These are phyloP conservation scores for Phlegmacium glaucopus DNA, from an alignment of 768 basidiomycete species.

Conservation along the genomic window DNA sequence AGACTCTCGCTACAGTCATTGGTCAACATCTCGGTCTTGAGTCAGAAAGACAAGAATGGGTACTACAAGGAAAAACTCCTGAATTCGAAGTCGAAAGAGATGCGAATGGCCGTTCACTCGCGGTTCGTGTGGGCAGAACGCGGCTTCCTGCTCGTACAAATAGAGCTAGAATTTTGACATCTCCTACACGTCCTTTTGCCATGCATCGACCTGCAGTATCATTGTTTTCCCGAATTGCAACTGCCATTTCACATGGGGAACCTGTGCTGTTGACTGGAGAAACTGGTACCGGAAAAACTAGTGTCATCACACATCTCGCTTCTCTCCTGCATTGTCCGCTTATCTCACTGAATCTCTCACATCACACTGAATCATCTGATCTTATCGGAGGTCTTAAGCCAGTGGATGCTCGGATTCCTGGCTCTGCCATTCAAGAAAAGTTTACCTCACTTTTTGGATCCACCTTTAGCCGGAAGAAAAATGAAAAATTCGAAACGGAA, in stretches of 20 bases:
- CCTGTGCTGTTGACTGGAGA: conserved; percentile 93
- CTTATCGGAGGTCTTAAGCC: conserved; percentile 95
- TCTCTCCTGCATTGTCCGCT: conserved; percentile 71
- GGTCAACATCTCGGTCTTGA: conserved; percentile 66
- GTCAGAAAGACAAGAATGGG: conserved; percentile 66
- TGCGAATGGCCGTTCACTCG: conserved; percentile 53
- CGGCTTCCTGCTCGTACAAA: conserved; percentile 45
- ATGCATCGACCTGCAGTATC: conserved; percentile 82
- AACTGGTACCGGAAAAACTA: conserved; percentile 99
- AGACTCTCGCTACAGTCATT: conserved; percentile 49
- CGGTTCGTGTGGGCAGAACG: conserved; percentile 62
- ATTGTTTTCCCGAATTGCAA: conserved; percentile 78
- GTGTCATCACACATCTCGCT: conserved; percentile 84
- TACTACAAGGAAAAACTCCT: conserved; percentile 62
- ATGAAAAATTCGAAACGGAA: conserved; percentile 79
- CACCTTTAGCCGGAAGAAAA: conserved; percentile 89
- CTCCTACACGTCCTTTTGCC: conserved; percentile 66
- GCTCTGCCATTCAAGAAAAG: conserved; percentile 59
- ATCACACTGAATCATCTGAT: conserved; percentile 95
- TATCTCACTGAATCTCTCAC: conserved; percentile 89
- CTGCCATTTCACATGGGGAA: conserved; percentile 68
- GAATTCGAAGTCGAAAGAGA: conserved; percentile 67
- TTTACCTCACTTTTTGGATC: conserved; percentile 80
- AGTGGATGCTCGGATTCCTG: conserved; percentile 83
- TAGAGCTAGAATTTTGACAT: conserved; percentile 31